phyloP scores from a whole-genome alignment of 306 rosid genomes.

The Begonia masoniana region DNA sequence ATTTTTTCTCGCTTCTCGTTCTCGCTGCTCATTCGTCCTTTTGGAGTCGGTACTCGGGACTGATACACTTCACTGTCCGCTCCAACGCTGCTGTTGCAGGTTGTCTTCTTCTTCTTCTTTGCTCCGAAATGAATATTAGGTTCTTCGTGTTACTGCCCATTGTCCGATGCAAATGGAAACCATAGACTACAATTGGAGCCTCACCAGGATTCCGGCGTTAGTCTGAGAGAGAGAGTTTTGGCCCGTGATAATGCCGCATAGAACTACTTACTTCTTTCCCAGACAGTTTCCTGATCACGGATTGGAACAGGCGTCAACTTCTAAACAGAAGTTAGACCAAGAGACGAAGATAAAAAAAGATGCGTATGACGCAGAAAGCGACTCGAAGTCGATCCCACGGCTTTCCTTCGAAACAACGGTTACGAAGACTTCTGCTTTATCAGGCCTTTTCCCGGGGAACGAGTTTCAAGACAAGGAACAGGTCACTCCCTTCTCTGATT shows the following conservation, averaged over 20 bases:
- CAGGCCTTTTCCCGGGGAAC: slow-evolving; percentile 37
- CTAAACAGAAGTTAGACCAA: slow-evolving; percentile 45
- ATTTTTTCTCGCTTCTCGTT: too few relatives aligned
- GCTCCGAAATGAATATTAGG: too few relatives aligned
- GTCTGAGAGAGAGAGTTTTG: too few relatives aligned
- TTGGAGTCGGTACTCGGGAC: too few relatives aligned
- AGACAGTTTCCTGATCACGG: slow-evolving; percentile 71
- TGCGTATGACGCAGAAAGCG: slow-evolving; percentile 29
- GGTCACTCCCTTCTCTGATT: slow-evolving; percentile 36
- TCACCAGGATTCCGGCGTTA: too few relatives aligned
- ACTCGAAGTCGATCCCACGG: slow-evolving; percentile 19
- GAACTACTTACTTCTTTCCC: slow-evolving; percentile 91
- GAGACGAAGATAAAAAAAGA: slow-evolving; percentile 26
- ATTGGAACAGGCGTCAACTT: slow-evolving; percentile 31
- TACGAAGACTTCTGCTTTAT: slow-evolving; percentile 24
- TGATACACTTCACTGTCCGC: too few relatives aligned
- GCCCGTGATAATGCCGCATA: slow-evolving; percentile 84
- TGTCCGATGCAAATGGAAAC: too few relatives aligned
- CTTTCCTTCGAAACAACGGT: slow-evolving; percentile 19
- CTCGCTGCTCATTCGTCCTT: too few relatives aligned
- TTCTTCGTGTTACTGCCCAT: too few relatives aligned
- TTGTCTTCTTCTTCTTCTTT: too few relatives aligned
- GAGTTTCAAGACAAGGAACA: slow-evolving; percentile 22
- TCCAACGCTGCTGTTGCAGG: too few relatives aligned
- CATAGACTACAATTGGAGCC: too few relatives aligned